Evolutionary conservation across 2,329 filamentous ascomycete species (phyloP).

Genomic region (Canariomyces notabilis): DNA sequence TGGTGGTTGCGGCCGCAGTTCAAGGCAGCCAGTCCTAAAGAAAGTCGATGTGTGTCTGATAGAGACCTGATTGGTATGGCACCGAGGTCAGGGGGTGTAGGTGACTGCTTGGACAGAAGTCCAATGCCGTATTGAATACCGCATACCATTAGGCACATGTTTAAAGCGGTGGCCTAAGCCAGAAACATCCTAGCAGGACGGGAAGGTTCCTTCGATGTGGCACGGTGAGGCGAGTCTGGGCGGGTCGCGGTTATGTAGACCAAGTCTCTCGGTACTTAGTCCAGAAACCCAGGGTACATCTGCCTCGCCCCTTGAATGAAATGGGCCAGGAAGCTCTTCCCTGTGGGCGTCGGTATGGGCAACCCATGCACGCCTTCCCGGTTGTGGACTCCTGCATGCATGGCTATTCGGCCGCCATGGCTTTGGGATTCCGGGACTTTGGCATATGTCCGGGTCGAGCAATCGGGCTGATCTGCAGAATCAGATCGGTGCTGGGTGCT

Average conservation of each 20-base stretch:
- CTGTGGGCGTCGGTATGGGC: no score
- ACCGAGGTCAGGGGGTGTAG: neutral
- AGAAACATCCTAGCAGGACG: neutral
- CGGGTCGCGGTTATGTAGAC: no score
- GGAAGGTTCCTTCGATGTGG: neutral
- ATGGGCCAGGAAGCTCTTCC: no score
- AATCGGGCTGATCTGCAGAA: no score
- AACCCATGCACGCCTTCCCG: no score
- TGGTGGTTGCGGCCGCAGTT: conserved; percentile 1
- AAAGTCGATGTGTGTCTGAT: neutral
- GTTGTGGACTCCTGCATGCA: neutral
- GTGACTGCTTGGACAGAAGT: conserved; percentile 1
- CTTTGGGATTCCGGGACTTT: no score
- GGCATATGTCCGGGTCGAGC: neutral
- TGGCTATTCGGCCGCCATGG: no score
- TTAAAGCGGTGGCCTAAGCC: neutral
- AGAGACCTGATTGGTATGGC: conserved; percentile 1
- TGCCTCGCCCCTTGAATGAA: no score
- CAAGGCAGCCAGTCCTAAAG: conserved; percentile 1
- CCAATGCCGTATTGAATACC: neutral
- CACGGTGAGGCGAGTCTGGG: neutral
- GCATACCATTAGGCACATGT: neutral
- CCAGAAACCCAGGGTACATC: no score
- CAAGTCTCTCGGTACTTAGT: no score
- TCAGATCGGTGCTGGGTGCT: no score